A percentile compares a stretch with the other conserved stretches of the same genome.
These are phyloP conservation scores for Hapsidospora chrysogenum DNA, from an alignment of 495 filamentous ascomycete species.

Conservation along the genomic window DNA sequence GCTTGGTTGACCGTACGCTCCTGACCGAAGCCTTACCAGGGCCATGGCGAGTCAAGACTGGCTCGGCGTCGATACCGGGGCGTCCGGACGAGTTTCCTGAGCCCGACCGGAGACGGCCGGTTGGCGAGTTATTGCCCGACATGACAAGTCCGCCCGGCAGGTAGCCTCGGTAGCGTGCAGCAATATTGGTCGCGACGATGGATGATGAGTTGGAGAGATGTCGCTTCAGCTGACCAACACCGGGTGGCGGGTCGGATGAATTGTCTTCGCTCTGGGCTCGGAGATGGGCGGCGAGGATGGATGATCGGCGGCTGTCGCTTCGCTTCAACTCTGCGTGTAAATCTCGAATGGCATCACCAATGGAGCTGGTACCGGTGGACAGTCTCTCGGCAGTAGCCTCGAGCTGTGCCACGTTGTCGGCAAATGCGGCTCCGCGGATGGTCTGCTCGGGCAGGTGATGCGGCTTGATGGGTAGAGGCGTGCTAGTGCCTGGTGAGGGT, in stretches of 20 bases:
- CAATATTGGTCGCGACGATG: constrained; percentile 47
- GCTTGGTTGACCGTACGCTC: constrained; percentile 22
- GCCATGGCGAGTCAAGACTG: constrained; percentile 21
- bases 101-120: constrained; percentile 41
- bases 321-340: constrained; percentile 64
- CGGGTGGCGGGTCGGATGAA: constrained; percentile 11
- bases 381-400: constrained; percentile 71
- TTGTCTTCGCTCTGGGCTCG: constrained; percentile 14
- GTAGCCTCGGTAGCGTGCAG: constrained; percentile 54
- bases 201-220: constrained; percentile 46
- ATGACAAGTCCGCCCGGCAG: constrained; percentile 48
- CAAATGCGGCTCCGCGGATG: constrained; percentile 54
- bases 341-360: constrained; percentile 67
- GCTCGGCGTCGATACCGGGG: constrained; percentile 15
- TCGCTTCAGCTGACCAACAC: constrained; percentile 15
- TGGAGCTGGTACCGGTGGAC: constrained; percentile 52
- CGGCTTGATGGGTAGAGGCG: neutral
- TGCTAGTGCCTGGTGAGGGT: constrained; percentile 40
- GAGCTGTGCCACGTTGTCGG: constrained; percentile 64
- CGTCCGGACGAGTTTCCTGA: constrained; percentile 27
- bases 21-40: constrained; percentile 27
- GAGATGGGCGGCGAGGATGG: constrained; percentile 26
- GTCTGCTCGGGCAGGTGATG: constrained; percentile 67
- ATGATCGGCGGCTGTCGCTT: constrained; percentile 42
- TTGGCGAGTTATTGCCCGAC: constrained; percentile 47